Evolutionary conservation across 306 rosid genomes (phyloP).

Genomic region (Canavalia gladiata): DNA sequence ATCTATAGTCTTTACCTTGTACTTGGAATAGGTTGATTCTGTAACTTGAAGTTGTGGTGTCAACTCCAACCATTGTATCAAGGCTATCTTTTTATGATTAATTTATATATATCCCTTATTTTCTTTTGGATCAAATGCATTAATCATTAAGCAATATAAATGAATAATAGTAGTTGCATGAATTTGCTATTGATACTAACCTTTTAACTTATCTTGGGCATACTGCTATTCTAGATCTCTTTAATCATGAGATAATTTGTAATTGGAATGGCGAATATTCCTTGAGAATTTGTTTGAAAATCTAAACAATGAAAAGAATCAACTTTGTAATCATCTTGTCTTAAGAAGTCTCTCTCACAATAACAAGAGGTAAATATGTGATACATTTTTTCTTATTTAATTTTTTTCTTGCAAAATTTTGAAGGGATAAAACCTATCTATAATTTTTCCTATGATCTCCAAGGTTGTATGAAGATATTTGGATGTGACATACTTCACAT

Average conservation of each 20-base stretch:
- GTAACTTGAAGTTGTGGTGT: background rate
- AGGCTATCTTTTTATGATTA: background rate
- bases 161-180: background rate
- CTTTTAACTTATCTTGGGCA: slow-evolving; percentile 7
- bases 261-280: background rate
- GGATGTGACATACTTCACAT: background rate
- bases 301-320: slow-evolving; percentile 26
- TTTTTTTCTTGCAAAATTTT: background rate
- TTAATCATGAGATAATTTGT: background rate
- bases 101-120: background rate
- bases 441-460: slow-evolving; percentile 4
- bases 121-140: slow-evolving; percentile 4
- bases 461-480: background rate
- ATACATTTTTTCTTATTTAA: background rate
- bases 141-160: slow-evolving; percentile 8
- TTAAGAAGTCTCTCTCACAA: background rate
- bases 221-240: slow-evolving; percentile 9
- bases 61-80: background rate
- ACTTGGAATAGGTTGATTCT: background rate
- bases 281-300: background rate
- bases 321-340: slow-evolving; percentile 18
- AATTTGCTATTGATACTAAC: background rate
- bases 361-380: background rate
- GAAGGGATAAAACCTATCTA: background rate
- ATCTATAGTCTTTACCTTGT: background rate